A percentile compares a stretch with the other conserved stretches of the same genome.
Conservation (phyloP, 345 rosid genomes). For the Leavenworthia alabamica region DNA sequence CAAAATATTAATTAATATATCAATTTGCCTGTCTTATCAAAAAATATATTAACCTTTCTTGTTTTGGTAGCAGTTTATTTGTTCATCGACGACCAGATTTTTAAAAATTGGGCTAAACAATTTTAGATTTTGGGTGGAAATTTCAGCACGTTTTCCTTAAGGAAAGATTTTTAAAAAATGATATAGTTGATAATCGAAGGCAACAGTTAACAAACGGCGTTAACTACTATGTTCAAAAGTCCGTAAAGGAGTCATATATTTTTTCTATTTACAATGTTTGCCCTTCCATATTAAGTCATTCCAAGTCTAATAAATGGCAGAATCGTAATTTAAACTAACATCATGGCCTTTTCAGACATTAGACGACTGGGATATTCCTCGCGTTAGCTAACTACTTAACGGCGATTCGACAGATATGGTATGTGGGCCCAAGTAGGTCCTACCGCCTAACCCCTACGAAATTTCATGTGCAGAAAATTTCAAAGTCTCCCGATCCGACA, state of each 20-base stretch:
- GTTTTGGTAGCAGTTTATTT: not conserved
- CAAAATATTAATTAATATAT: too few relatives aligned
- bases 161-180: not conserved
- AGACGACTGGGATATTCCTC: not conserved
- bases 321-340: not conserved
- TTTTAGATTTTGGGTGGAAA: not conserved
- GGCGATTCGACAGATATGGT: not conserved
- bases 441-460: not conserved
- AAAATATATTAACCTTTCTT: not conserved
- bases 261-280: not conserved
- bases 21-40: slow-evolving; percentile 11
- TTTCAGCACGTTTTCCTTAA: slow-evolving; percentile 26
- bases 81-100: slow-evolving; percentile 13
- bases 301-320: not conserved
- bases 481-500: slow-evolving; percentile 15
- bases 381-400: slow-evolving; percentile 1
- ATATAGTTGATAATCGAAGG: not conserved
- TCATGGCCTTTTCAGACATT: not conserved
- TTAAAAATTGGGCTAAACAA: not conserved
- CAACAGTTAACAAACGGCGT: slow-evolving; percentile 11
- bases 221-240: not conserved
- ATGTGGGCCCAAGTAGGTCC: slow-evolving; percentile 6
- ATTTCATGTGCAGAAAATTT: not conserved
- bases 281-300: not conserved
- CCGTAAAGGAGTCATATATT: not conserved